Percentiles rank a stretch among this genome's conserved stretches.
phyloP scores from a whole-genome alignment of 1,284 basidiomycete species.

The Trichosporon faecale region DNA sequence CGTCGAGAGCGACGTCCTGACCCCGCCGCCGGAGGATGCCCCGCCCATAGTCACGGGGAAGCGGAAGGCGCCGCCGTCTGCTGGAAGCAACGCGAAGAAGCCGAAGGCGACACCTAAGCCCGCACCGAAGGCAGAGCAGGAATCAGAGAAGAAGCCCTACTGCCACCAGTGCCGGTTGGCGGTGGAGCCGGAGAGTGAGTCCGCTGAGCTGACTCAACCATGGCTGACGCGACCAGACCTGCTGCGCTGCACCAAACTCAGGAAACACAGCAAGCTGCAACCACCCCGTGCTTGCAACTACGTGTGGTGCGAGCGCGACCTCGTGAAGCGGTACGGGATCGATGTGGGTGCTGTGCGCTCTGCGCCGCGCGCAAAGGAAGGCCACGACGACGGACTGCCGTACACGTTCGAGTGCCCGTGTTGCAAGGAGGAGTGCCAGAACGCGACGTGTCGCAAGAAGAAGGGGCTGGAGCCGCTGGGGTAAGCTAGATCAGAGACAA shows the following conservation, averaged over 20 bases:
- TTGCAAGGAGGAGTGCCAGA: constrained; percentile 35
- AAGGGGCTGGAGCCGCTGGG: constrained; percentile 34
- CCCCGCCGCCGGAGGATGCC: background rate
- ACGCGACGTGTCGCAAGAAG: constrained; percentile 35
- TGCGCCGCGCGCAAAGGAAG: constrained; percentile 6
- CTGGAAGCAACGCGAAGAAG: constrained; percentile 6
- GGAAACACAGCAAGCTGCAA: constrained; percentile 22
- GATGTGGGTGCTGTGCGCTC: constrained; percentile 16
- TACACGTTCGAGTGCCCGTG: constrained; percentile 36
- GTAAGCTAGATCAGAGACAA: background rate
- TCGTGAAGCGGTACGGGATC: constrained; percentile 31
- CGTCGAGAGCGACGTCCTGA: constrained; percentile 1
- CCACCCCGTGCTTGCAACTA: constrained; percentile 31
- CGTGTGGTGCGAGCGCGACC: constrained; percentile 36
- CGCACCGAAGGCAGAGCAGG: background rate
- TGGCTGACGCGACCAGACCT: constrained; percentile 15
- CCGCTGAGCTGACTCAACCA: background rate
- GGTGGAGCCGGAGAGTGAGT: constrained; percentile 19
- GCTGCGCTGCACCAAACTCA: constrained; percentile 37
- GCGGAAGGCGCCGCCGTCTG: background rate
- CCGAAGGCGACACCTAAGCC: background rate
- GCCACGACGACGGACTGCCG: constrained; percentile 20
- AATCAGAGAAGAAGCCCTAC: constrained; percentile 28
- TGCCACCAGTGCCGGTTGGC: constrained; percentile 32
- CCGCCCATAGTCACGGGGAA: background rate